Percentiles rank a stretch among this genome's conserved stretches.
Evolutionary conservation across 495 filamentous ascomycete species (phyloP).

Genomic region (Lasiosphaeriaceae sp.): DNA sequence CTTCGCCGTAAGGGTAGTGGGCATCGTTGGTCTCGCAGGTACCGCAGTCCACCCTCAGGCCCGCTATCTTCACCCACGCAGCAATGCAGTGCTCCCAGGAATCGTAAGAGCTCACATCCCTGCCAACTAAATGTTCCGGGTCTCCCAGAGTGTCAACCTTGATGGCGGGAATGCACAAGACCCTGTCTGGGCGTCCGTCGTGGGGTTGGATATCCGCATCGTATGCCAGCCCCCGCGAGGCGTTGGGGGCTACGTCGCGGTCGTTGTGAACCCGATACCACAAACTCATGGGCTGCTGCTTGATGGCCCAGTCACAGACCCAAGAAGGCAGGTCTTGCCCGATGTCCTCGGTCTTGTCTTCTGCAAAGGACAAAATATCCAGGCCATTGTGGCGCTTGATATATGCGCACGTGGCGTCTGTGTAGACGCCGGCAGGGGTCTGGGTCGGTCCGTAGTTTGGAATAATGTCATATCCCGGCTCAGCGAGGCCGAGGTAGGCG

Average conservation of each 20-base stretch:
- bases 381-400: background rate
- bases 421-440: background rate
- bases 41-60: background rate
- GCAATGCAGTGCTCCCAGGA: background rate
- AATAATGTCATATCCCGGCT: background rate
- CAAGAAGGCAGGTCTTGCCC: background rate
- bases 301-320: slow-evolving; percentile 6
- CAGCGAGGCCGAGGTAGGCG: slow-evolving; percentile 1
- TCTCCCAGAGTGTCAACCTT: background rate
- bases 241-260: background rate
- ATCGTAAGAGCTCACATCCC: background rate
- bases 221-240: background rate
- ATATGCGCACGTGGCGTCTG: background rate
- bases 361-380: background rate
- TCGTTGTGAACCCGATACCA: background rate
- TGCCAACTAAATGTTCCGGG: background rate
- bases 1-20: background rate
- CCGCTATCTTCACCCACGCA: background rate
- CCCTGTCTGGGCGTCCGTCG: background rate
- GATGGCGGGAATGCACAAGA: background rate
- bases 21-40: background rate
- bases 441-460: slow-evolving; percentile 2
- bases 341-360: background rate
- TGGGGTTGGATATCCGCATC: background rate
- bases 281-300: background rate